Evolutionary conservation across 306 rosid genomes (phyloP).

Genomic region (Vigna angularis): DNA sequence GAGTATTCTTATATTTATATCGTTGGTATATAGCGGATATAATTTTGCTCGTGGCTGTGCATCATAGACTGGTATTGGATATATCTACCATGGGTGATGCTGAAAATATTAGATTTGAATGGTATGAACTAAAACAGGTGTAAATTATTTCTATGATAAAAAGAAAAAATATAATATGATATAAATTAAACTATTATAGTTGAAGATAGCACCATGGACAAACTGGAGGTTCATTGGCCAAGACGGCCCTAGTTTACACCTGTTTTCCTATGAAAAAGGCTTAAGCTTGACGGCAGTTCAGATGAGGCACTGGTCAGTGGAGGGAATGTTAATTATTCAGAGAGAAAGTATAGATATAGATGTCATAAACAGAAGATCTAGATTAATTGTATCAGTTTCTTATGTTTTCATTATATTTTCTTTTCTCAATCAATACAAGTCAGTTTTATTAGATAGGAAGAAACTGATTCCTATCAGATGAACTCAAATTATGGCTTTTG

Average conservation of each 20-base stretch:
- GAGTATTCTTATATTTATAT: not conserved
- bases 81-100: conserved; percentile 10
- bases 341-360: not conserved
- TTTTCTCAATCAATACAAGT: conserved; percentile 12
- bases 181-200: not conserved
- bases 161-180: not conserved
- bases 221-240: no score
- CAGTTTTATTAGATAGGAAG: conserved; percentile 6
- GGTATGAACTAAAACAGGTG: not conserved
- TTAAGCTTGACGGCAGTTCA: not conserved
- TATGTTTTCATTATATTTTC: not conserved
- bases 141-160: not conserved
- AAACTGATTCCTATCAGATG: not conserved
- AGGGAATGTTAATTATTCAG: not conserved
- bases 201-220: not conserved
- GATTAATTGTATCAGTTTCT: not conserved
- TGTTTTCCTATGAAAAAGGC: no score
- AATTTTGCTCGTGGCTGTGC: conserved; percentile 16
- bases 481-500: conserved; percentile 4
- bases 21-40: not conserved
- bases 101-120: conserved; percentile 10
- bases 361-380: not conserved
- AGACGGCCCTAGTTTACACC: no score
- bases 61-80: not conserved
- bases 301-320: not conserved